Conservation (phyloP, 1,284 basidiomycete genomes). For the Waitea zeae region DNA sequence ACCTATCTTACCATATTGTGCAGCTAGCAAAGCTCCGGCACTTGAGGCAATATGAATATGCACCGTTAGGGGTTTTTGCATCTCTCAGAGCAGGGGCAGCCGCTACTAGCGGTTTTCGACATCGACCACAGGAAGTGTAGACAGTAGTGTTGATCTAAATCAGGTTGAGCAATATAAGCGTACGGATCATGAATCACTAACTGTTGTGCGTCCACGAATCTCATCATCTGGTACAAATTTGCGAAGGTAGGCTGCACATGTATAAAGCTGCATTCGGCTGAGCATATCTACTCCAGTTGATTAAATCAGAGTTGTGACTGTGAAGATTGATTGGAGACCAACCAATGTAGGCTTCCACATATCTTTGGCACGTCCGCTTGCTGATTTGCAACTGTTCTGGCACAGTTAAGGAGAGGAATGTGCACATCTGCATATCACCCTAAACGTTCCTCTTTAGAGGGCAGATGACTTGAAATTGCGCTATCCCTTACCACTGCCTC, state of each 20-base stretch:
- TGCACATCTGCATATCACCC: constrained; percentile 67
- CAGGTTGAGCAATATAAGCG: too few relatives aligned
- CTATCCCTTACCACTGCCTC: constrained; percentile 44
- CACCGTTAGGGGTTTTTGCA: too few relatives aligned
- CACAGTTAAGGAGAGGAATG: constrained; percentile 44
- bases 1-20: too few relatives aligned
- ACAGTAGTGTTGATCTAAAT: constrained; percentile 49
- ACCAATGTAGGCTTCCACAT: constrained; percentile 62
- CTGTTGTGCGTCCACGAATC: constrained; percentile 30
- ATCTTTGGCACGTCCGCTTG: constrained; percentile 23
- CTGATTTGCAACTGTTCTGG: constrained; percentile 32
- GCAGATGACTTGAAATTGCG: too few relatives aligned
- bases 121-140: constrained; percentile 46
- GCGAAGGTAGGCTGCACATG: constrained; percentile 51
- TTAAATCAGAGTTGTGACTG: background rate
- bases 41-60: too few relatives aligned
- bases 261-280: constrained; percentile 36
- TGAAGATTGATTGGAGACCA: constrained; percentile 1
- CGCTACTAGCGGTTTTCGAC: constrained; percentile 36
- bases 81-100: too few relatives aligned
- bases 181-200: too few relatives aligned
- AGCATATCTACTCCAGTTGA: constrained; percentile 32
- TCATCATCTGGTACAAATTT: constrained; percentile 36
- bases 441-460: too few relatives aligned
- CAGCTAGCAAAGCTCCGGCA: too few relatives aligned